phyloP scores from a whole-genome alignment of 768 basidiomycete genomes.

The Leucosporidium scottii region DNA sequence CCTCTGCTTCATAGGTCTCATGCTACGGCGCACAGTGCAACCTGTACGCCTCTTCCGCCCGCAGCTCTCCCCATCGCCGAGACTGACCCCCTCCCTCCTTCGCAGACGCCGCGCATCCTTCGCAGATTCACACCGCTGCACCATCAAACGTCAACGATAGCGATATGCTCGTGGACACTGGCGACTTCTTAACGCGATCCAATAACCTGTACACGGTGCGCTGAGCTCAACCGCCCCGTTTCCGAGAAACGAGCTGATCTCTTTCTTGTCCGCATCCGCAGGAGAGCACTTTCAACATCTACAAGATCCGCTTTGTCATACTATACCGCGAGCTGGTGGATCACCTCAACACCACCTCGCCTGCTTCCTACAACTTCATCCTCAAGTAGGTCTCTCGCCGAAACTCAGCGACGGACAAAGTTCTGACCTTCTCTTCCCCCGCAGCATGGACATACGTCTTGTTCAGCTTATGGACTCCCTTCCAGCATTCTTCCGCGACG shows the following conservation, averaged over 20 bases:
- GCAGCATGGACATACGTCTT: constrained; percentile 12
- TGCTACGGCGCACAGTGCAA: constrained; percentile 7
- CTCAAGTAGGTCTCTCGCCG: neutral
- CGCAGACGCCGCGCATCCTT: constrained; percentile 10
- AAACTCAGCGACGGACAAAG: neutral
- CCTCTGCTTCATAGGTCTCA: too few relatives aligned
- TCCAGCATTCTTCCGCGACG: constrained; percentile 13
- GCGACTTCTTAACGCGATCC: neutral
- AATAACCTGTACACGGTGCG: neutral
- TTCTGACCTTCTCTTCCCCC: neutral
- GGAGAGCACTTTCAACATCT: constrained; percentile 18
- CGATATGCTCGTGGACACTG: neutral
- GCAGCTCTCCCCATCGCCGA: too few relatives aligned
- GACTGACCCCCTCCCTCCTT: too few relatives aligned
- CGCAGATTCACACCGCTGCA: constrained; percentile 13
- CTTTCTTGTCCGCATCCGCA: neutral
- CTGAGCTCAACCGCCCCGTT: neutral
- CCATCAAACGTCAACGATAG: constrained; percentile 12
- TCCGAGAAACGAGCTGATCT: too few relatives aligned
- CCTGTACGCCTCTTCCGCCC: neutral
- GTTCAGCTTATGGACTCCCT: constrained; percentile 10
- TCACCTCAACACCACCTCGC: constrained; percentile 2
- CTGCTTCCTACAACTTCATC: constrained; percentile 17
- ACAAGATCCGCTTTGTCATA: constrained; percentile 8
- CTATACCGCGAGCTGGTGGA: constrained; percentile 20